These are phyloP conservation scores for Jaapia argillacea DNA, from an alignment of 768 basidiomycete species.

Conservation along the genomic window DNA sequence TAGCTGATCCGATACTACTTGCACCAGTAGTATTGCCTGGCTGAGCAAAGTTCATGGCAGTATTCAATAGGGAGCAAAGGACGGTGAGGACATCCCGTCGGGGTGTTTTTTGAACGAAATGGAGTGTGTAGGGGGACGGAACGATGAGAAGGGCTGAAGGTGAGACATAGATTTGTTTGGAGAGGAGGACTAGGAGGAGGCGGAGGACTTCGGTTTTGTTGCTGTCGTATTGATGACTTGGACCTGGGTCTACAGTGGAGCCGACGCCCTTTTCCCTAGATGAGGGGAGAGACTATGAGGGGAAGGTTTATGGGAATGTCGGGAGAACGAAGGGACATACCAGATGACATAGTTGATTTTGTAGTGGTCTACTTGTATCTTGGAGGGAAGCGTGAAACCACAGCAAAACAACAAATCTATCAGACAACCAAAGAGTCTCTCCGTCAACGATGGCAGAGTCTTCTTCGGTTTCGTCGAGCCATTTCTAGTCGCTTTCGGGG, in stretches of 20 bases:
- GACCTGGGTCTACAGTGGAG: conserved; percentile 66
- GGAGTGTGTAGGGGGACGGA: conserved; percentile 68
- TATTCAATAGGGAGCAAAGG: conserved; percentile 90
- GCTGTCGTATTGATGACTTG: conserved; percentile 52
- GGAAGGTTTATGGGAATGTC: no score
- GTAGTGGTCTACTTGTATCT: conserved; percentile 67
- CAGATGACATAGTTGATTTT: conserved; percentile 86
- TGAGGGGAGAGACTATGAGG: conserved; percentile 2
- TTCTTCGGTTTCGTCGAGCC: conserved; percentile 35
- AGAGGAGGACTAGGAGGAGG: conserved; percentile 78
- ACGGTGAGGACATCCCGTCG: conserved; percentile 84
- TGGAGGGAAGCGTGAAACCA: conserved; percentile 81
- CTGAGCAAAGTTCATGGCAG: conserved; percentile 55
- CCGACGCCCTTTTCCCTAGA: conserved; percentile 92
- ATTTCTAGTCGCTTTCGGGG: conserved; percentile 13
- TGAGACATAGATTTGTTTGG: conserved; percentile 82
- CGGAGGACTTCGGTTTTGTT: conserved; percentile 89
- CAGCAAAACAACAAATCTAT: conserved; percentile 90
- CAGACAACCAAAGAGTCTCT: conserved; percentile 67
- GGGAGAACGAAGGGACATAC: conserved; percentile 34
- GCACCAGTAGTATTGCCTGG: conserved; percentile 32
- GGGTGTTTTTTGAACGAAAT: conserved; percentile 67
- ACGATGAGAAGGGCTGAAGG: conserved; percentile 58
- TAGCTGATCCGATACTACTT: conserved; percentile 17
- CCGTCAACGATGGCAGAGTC: conserved; percentile 66